A percentile compares a stretch with the other conserved stretches of the same genome.
Evolutionary conservation across 805 yeast species (phyloP).

Genomic region (Starmerella riodocensis): DNA sequence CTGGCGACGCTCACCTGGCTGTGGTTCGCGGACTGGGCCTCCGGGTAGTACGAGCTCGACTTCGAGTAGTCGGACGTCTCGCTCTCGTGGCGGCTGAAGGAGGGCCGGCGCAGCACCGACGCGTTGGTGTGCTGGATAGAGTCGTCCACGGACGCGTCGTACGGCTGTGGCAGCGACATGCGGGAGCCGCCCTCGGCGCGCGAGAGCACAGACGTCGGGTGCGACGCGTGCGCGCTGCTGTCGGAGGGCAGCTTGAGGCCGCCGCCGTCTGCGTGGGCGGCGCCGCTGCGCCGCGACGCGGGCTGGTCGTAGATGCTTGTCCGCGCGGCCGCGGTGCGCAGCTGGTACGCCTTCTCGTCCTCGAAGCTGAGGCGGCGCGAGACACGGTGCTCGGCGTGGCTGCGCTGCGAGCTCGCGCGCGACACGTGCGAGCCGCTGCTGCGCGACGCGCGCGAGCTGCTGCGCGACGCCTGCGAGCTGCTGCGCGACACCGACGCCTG

Average conservation of each 20-base stretch:
- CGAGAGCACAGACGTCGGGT: background rate
- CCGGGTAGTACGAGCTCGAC: slow-evolving; percentile 15
- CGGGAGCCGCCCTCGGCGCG: background rate
- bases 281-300: no score
- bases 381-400: no score
- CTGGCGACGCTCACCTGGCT: slow-evolving; percentile 11
- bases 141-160: slow-evolving; percentile 3
- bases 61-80: slow-evolving; percentile 12
- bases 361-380: no score
- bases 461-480: no score
- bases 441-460: no score
- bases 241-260: background rate
- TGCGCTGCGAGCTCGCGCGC: no score
- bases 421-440: no score
- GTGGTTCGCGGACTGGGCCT: slow-evolving; percentile 13
- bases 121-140: slow-evolving; percentile 11
- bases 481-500: no score
- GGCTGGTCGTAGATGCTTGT: no score
- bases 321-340: no score
- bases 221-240: background rate
- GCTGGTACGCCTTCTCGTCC: no score
- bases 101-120: slow-evolving; percentile 4
- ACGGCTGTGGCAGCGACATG: background rate
- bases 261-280: background rate
- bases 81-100: slow-evolving; percentile 5